A percentile compares a stretch with the other conserved stretches of the same genome.
Conservation (phyloP, 345 rosid species). For the Euclidium syriacum region DNA sequence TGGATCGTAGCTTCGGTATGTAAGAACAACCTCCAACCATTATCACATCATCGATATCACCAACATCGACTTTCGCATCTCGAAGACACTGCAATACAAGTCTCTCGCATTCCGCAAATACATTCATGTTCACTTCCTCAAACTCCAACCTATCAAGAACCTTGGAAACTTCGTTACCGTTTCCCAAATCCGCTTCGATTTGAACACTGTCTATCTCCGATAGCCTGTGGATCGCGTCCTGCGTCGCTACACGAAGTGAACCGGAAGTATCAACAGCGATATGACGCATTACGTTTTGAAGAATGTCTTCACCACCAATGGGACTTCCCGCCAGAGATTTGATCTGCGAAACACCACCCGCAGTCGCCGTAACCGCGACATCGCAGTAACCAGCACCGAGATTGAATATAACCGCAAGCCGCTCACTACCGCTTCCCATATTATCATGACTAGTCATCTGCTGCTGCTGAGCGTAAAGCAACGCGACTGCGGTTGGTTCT, state of each 20-base stretch:
- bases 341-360: constrained; percentile 93
- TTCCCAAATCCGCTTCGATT: constrained; percentile 64
- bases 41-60: constrained; percentile 59
- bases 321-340: constrained; percentile 67
- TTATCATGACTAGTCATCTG: constrained; percentile 58
- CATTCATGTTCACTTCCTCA: constrained; percentile 54
- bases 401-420: constrained; percentile 75
- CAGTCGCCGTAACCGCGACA: constrained; percentile 74
- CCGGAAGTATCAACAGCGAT: constrained; percentile 41
- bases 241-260: constrained; percentile 68
- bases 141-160: constrained; percentile 53
- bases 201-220: constrained; percentile 42
- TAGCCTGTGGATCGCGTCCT: constrained; percentile 68
- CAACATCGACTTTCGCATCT: constrained; percentile 56
- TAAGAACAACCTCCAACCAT: constrained; percentile 84
- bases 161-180: constrained; percentile 47
- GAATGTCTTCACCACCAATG: constrained; percentile 79
- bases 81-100: constrained; percentile 59
- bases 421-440: constrained; percentile 82
- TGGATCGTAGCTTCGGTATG: constrained; percentile 50
- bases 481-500: constrained; percentile 82
- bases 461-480: constrained; percentile 87
- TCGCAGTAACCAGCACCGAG: constrained; percentile 92
- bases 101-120: constrained; percentile 58
- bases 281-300: constrained; percentile 63